Evolutionary conservation across 2,329 filamentous ascomycete genomes (phyloP).

Genomic region (Penicillium thymicola): DNA sequence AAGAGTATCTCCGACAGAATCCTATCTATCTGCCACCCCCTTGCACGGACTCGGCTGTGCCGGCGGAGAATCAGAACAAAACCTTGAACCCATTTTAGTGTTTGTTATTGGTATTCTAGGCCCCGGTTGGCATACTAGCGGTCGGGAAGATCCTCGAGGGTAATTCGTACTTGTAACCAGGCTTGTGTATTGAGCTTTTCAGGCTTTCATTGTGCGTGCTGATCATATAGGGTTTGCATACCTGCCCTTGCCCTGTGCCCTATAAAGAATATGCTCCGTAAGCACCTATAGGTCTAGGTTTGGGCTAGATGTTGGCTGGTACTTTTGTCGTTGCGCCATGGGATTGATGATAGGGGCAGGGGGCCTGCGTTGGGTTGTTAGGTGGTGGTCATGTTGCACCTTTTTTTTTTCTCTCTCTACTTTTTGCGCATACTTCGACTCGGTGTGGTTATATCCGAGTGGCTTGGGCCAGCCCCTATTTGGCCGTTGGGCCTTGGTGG

Average conservation of each 20-base stretch:
- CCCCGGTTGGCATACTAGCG: slow-evolving; percentile 2
- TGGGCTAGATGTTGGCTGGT: not conserved
- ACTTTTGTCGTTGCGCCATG: slow-evolving; percentile 1
- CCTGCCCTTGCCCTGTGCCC: slow-evolving; percentile 28
- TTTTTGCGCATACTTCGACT: not conserved
- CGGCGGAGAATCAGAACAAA: slow-evolving; percentile 15
- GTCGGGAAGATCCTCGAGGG: not conserved
- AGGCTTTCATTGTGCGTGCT: slow-evolving; percentile 15
- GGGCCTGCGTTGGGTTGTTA: not conserved
- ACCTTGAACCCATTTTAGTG: not conserved
- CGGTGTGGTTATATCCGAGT: not conserved
- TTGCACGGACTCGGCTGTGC: slow-evolving; percentile 13
- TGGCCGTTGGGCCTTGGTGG: not conserved
- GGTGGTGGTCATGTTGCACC: not conserved
- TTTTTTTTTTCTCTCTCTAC: not conserved
- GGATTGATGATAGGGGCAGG: not conserved
- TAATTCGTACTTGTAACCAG: not conserved
- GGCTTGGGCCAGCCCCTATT: not conserved
- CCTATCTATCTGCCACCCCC: slow-evolving; percentile 12
- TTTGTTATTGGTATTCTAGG: not conserved
- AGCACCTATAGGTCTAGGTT: not conserved
- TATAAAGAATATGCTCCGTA: slow-evolving; percentile 5
- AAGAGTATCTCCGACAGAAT: not conserved
- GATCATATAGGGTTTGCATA: slow-evolving; percentile 20
- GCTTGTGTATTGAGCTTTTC: not conserved